Evolutionary conservation across 306 rosid genomes (phyloP).

Genomic region (Gastrolobium bilobum): DNA sequence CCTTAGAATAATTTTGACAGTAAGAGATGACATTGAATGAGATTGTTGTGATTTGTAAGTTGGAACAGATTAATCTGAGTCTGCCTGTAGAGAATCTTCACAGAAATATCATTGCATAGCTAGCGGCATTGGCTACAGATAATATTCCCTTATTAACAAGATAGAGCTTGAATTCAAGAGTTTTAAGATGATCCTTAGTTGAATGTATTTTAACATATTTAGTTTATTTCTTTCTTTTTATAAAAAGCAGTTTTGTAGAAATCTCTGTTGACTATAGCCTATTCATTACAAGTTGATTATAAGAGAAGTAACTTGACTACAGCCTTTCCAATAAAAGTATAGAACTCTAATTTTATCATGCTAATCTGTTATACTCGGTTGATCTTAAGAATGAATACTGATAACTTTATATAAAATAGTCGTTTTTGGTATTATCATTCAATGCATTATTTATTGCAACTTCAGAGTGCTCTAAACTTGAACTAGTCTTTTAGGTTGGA

Average conservation of each 20-base stretch:
- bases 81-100: neutral
- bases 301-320: conserved; percentile 24
- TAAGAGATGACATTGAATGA: conserved; percentile 1
- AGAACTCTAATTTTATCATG: conserved; percentile 10
- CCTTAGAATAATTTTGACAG: neutral
- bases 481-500: conserved; percentile 32
- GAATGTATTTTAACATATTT: conserved; percentile 3
- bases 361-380: conserved; percentile 11
- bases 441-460: conserved; percentile 1
- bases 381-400: conserved; percentile 11
- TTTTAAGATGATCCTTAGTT: neutral
- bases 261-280: conserved; percentile 23
- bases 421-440: neutral
- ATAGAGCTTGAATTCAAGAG: neutral
- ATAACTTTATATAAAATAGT: neutral
- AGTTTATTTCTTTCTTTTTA: neutral
- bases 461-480: conserved; percentile 15
- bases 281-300: conserved; percentile 11
- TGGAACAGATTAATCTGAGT: conserved; percentile 28
- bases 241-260: conserved; percentile 1
- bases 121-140: neutral
- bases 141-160: conserved; percentile 7
- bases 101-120: conserved; percentile 19
- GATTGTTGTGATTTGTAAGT: conserved; percentile 5
- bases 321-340: conserved; percentile 1